Evolutionary conservation across 2,329 filamentous ascomycete species (phyloP).

Genomic region (Spiromastix sp.): DNA sequence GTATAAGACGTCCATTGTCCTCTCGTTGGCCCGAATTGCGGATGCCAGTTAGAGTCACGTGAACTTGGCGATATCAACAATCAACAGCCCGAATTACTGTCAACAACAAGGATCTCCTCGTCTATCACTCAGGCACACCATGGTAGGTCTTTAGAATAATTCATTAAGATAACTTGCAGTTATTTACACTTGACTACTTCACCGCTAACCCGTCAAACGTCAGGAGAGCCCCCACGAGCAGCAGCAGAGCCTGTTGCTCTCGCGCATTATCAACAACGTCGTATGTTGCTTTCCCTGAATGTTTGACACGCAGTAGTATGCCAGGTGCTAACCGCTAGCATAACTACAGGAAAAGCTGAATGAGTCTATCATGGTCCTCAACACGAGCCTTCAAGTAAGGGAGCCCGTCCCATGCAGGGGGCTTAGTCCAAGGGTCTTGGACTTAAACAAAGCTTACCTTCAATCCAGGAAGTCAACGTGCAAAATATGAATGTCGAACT

Average conservation of each 20-base stretch:
- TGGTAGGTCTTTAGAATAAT: too few species aligned
- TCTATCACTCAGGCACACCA: too few species aligned
- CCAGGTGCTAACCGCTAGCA: not conserved
- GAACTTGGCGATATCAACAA: too few species aligned
- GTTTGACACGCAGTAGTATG: not conserved
- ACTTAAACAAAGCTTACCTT: constrained; percentile 1
- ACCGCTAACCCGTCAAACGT: too few species aligned
- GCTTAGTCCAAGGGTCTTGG: not conserved
- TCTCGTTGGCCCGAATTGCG: not conserved
- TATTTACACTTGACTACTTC: too few species aligned
- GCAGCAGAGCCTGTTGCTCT: constrained; percentile 86
- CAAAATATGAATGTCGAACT: constrained; percentile 99
- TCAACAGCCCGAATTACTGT: too few species aligned
- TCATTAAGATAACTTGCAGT: too few species aligned
- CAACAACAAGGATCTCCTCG: too few species aligned
- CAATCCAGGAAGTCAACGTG: constrained; percentile 78
- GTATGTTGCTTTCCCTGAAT: constrained; percentile 45
- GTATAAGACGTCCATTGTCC: not conserved
- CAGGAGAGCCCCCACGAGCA: constrained; percentile 95
- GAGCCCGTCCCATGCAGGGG: not conserved
- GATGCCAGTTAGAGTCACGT: not conserved
- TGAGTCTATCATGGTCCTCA: constrained; percentile 83
- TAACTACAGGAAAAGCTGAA: constrained; percentile 80
- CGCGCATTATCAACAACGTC: constrained; percentile 94
- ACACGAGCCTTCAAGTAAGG: constrained; percentile 74